phyloP scores from a whole-genome alignment of 345 rosid genomes.

The Eucalyptus sp. region DNA sequence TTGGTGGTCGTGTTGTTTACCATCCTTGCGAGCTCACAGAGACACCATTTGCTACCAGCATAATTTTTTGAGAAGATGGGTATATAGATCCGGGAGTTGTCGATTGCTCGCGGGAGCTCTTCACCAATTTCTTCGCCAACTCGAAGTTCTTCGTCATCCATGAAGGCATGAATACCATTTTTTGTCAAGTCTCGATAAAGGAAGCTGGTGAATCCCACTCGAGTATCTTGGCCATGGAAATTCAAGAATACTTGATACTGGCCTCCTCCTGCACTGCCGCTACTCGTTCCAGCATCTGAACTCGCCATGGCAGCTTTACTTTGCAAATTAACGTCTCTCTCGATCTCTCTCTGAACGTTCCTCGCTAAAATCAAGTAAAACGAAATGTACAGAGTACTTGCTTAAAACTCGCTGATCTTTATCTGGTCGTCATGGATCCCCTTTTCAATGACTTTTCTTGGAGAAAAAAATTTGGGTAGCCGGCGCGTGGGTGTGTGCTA shows the following conservation, averaged over 20 bases:
- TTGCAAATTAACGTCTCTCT: background rate
- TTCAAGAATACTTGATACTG: background rate
- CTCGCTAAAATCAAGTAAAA: too few species aligned
- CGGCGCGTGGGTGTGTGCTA: background rate
- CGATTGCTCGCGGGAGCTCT: rapidly evolving
- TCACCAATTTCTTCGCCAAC: rapidly evolving
- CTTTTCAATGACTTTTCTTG: background rate
- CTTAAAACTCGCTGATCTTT: background rate
- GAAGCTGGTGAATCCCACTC: rapidly evolving
- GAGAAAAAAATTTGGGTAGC: background rate
- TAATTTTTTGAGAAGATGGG: background rate
- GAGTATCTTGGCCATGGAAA: rapidly evolving
- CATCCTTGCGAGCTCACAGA: background rate
- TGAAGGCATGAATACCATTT: background rate
- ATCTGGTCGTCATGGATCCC: background rate
- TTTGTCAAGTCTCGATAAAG: rapidly evolving
- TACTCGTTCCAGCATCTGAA: background rate
- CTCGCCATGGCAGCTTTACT: background rate
- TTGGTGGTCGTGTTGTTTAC: background rate
- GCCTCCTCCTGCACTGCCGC: rapidly evolving
- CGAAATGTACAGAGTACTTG: background rate
- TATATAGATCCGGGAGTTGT: background rate
- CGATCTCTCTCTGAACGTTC: too few species aligned
- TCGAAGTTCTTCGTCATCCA: rapidly evolving
- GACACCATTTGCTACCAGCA: background rate